Percentiles rank a stretch among this genome's conserved stretches.
Evolutionary conservation across 441 rosid species (phyloP).

Genomic region (Breynia disticha): DNA sequence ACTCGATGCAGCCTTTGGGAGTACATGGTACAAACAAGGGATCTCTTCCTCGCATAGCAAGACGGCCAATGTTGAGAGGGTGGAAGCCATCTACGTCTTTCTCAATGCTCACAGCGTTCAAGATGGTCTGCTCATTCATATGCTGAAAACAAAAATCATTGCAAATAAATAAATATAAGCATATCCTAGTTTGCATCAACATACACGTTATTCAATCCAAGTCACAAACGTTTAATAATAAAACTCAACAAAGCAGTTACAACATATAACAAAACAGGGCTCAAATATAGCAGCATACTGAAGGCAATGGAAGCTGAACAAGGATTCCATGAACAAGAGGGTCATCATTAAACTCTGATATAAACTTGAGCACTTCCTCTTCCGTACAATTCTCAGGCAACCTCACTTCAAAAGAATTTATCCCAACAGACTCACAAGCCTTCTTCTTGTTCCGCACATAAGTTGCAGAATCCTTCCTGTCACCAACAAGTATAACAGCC

Average conservation of each 20-base stretch:
- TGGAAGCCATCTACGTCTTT: constrained; percentile 93
- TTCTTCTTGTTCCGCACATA: constrained; percentile 83
- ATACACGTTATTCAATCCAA: background rate
- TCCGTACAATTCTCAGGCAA: constrained; percentile 51
- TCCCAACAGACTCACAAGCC: constrained; percentile 81
- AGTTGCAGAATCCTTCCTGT: constrained; percentile 75
- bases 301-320: constrained; percentile 78
- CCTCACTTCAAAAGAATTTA: constrained; percentile 31
- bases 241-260: background rate
- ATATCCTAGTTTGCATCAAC: background rate
- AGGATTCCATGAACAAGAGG: constrained; percentile 85
- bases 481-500: constrained; percentile 81
- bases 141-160: constrained; percentile 31
- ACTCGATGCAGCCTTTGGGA: constrained; percentile 86
- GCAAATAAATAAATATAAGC: background rate
- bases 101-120: constrained; percentile 67
- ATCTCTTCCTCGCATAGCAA: constrained; percentile 84
- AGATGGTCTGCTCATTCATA: constrained; percentile 64
- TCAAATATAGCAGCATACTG: constrained; percentile 32
- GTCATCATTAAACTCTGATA: constrained; percentile 51
- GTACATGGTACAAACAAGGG: constrained; percentile 80
- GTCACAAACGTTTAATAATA: background rate
- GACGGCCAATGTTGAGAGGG: constrained; percentile 72
- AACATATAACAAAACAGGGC: background rate
- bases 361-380: constrained; percentile 49